Evolutionary conservation across 805 yeast genomes (phyloP), one percentile per base, ranked within the genome.

Genomic region (Trichomonascus vanleenenianus): DNA sequence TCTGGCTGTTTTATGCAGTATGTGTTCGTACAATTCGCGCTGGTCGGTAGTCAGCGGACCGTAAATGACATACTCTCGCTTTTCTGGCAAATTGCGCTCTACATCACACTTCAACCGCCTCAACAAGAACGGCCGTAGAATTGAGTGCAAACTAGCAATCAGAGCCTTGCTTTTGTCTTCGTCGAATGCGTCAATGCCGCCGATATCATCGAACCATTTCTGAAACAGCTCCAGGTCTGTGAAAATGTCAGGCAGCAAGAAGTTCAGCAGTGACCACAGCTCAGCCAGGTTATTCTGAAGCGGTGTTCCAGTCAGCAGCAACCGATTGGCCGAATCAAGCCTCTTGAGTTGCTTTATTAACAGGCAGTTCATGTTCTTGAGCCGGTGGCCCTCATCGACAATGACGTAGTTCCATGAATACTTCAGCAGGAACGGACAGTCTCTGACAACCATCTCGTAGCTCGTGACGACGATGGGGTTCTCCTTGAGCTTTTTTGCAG

Each of bases 381-480:
- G 69, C 34, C 98, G 70, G 63, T 91, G 98, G 5, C 97, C 98
- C 64, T 91, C 98, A 63, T 91, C 98, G 15, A 91, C 95, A 42
- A 89, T 83, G 44, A 91, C 66, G 59, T 79, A 91, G 49, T 80
- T 83, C 96, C 97, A 89, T 19, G 68, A 64, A 9, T 75, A 64
- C 2, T 66, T 60, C 49, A 74, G 68, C 42, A 88, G 68, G 50
- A 64, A 71, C 27, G 66, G 64, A 38, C 79, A 74, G 58, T 93
- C 97, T 42, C 76, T 72, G 39, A 89, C 74, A 1, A 86, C 73
- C 11, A 83, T 72, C 58, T 91, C 96, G 67, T 87, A 91, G 20
- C 93, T 82, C 0, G 96, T 84, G 4, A 91, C 63, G 4, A 91
- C 71, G 2, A 88, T 76, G 6, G 80, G 74, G 14, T 63, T 15